Evolutionary conservation across 2,329 filamentous ascomycete genomes (phyloP).

Genomic region (Epichloe aotearoae): DNA sequence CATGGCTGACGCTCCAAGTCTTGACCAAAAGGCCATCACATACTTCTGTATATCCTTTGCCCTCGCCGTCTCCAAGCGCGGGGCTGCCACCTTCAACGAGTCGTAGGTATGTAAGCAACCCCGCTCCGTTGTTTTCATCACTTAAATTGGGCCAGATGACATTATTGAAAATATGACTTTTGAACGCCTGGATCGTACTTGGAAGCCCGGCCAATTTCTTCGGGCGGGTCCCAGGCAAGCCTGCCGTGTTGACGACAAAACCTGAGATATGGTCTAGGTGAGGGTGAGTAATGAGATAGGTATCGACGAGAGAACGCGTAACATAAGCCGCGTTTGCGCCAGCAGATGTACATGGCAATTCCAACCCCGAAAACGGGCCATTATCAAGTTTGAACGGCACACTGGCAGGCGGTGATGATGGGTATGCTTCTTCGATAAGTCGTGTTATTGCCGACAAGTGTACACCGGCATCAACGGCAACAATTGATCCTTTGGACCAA

Average conservation of each 20-base stretch:
- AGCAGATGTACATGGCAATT: constrained; percentile 51
- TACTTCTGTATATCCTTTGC: constrained; percentile 74
- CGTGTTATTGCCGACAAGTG: constrained; percentile 76
- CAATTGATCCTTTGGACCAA: constrained; percentile 70
- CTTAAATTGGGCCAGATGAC: constrained; percentile 95
- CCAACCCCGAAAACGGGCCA: constrained; percentile 71
- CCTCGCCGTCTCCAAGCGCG: constrained; percentile 66
- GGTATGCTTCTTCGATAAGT: constrained; percentile 51
- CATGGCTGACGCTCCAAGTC: constrained; percentile 78
- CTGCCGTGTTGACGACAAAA: constrained; percentile 86
- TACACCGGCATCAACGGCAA: constrained; percentile 90
- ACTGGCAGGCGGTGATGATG: constrained; percentile 15
- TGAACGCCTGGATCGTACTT: constrained; percentile 82
- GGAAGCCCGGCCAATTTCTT: constrained; percentile 81
- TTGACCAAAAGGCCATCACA: constrained; percentile 84
- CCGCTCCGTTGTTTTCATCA: constrained; percentile 89
- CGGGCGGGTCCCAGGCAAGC: constrained; percentile 63
- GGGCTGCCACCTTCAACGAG: constrained; percentile 81
- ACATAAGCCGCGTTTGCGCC: constrained; percentile 72
- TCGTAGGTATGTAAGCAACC: constrained; percentile 79
- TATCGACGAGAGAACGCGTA: constrained; percentile 66
- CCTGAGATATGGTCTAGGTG: constrained; percentile 90
- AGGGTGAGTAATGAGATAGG: constrained; percentile 90
- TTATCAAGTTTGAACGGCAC: constrained; percentile 41
- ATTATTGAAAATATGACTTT: constrained; percentile 93